These are phyloP conservation scores for Ilyonectria sp. DNA, from an alignment of 2,329 filamentous ascomycete genomes.

Conservation along the genomic window DNA sequence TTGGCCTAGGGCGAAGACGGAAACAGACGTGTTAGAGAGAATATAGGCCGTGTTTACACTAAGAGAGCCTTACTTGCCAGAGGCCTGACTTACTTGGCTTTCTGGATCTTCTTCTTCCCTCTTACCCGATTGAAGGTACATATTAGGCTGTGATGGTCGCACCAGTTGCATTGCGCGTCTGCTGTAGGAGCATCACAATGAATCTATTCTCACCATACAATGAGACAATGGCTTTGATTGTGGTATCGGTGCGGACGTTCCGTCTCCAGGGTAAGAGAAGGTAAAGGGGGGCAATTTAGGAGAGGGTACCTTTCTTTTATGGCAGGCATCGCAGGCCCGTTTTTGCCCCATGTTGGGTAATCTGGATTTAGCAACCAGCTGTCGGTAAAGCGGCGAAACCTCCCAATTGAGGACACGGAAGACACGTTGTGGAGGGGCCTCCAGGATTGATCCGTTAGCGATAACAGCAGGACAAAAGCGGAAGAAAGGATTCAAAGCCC, in stretches of 20 bases:
- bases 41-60: constrained; percentile 2
- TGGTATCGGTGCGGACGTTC: constrained; percentile 7
- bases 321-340: constrained; percentile 27
- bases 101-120: constrained; percentile 39
- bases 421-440: constrained; percentile 1
- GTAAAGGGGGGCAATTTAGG: no score
- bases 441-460: constrained; percentile 1
- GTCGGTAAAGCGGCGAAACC: constrained; percentile 7
- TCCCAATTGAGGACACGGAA: constrained; percentile 7
- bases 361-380: constrained; percentile 11
- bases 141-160: constrained; percentile 23
- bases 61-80: neutral
- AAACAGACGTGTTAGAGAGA: constrained; percentile 14
- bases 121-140: constrained; percentile 43
- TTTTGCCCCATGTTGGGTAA: constrained; percentile 26
- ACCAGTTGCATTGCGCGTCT: constrained; percentile 25
- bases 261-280: constrained; percentile 1
- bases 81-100: constrained; percentile 33
- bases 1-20: constrained; percentile 28
- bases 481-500: constrained; percentile 11
- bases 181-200: constrained; percentile 21
- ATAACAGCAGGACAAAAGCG: constrained; percentile 6
- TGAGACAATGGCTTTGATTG: constrained; percentile 4
- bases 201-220: constrained; percentile 17
- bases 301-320: constrained; percentile 28